Percentiles rank a stretch among this genome's conserved stretches.
phyloP scores from a whole-genome alignment of 2,329 filamentous ascomycete species.

The Claviceps sp. region DNA sequence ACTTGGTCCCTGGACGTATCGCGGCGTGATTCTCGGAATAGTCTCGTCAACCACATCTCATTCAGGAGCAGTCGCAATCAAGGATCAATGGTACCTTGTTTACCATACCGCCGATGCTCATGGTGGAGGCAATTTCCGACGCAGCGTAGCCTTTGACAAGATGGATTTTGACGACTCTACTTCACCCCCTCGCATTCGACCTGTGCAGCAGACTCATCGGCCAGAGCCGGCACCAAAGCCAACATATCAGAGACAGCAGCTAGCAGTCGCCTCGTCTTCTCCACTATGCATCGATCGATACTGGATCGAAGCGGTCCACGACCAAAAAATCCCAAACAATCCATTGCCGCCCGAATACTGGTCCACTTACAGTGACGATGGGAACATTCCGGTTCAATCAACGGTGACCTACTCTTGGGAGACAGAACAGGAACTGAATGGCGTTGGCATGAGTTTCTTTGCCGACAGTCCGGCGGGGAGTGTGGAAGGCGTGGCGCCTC shows the following conservation, averaged over 20 bases:
- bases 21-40: not conserved
- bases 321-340: not conserved
- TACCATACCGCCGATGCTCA: not conserved
- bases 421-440: not conserved
- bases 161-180: not conserved
- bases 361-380: not conserved
- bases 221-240: not conserved
- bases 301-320: constrained; percentile 1
- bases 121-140: not conserved
- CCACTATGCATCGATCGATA: not conserved
- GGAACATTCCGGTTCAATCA: not conserved
- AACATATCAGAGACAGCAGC: not conserved
- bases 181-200: not conserved
- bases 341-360: not conserved
- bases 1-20: not conserved
- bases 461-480: not conserved
- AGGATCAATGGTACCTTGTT: not conserved
- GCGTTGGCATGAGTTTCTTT: not conserved
- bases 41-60: constrained; percentile 1
- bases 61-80: not conserved
- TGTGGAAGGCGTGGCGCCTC: not conserved
- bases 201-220: not conserved
- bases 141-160: not conserved
- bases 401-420: not conserved
- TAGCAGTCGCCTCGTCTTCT: not conserved